phyloP scores from a whole-genome alignment of 2,329 filamentous ascomycete genomes.

The Dothistroma septosporum region DNA sequence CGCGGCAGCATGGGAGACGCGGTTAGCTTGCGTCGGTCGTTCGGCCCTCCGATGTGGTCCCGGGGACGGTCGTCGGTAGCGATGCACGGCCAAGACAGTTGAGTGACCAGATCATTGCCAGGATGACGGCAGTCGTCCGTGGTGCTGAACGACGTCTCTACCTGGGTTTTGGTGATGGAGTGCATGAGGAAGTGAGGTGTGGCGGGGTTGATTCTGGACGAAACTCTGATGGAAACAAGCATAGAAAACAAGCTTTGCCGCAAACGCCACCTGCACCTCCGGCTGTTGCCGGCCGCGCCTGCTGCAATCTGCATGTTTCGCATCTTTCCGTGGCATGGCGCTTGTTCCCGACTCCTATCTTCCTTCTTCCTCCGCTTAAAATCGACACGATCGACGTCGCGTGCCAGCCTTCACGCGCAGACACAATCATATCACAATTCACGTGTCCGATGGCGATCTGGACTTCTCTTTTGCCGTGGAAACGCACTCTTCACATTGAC shows the following conservation, averaged over 20 bases:
- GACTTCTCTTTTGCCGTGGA: no score
- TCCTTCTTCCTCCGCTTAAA: no score
- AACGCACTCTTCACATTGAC: no score
- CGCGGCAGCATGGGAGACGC: background rate
- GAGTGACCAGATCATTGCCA: background rate
- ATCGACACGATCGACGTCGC: no score
- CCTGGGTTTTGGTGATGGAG: background rate
- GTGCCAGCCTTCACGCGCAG: no score
- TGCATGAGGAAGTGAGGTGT: background rate
- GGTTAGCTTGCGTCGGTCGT: constrained; percentile 1
- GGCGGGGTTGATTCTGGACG: background rate
- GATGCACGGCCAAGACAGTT: background rate
- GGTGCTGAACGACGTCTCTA: background rate
- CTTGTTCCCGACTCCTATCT: no score
- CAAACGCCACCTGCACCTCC: no score
- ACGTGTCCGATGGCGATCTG: no score
- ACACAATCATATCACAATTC: no score
- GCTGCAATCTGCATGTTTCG: background rate
- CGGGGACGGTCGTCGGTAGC: background rate
- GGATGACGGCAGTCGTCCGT: background rate
- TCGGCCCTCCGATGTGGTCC: constrained; percentile 2
- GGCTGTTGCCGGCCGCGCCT: background rate
- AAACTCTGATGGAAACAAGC: background rate
- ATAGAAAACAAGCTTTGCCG: background rate
- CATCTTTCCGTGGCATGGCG: no score